These are phyloP conservation scores for Oligophagozyma castellii DNA, from an alignment of 1,139 yeast species.

Conservation along the genomic window DNA sequence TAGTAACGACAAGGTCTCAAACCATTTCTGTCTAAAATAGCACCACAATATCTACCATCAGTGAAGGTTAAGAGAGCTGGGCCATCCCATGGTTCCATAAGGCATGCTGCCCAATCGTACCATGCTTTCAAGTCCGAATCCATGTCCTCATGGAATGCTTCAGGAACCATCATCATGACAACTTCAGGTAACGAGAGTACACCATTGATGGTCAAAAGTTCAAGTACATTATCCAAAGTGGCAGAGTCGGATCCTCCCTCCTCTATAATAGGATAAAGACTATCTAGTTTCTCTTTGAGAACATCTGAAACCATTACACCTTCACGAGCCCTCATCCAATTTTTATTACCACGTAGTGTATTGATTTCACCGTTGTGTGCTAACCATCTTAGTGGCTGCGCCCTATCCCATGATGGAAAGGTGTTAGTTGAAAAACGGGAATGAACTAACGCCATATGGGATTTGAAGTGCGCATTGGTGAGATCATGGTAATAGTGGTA, in stretches of 20 bases:
- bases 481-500: constrained; percentile 89
- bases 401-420: constrained; percentile 99
- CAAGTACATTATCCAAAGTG: constrained; percentile 91
- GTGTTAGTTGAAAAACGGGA: constrained; percentile 97
- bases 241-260: constrained; percentile 99
- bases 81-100: constrained; percentile 99
- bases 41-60: constrained; percentile 97
- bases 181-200: constrained; percentile 91
- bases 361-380: constrained; percentile 99
- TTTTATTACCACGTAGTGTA: constrained; percentile 92
- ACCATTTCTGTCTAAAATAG: constrained; percentile 93
- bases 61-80: constrained; percentile 96
- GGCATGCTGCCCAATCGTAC: constrained; percentile 98
- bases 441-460: constrained; percentile 92
- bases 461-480: constrained; percentile 82
- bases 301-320: constrained; percentile 84
- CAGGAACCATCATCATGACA: constrained; percentile 93
- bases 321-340: constrained; percentile 98
- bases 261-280: constrained; percentile 86
- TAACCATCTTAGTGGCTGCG: constrained; percentile 94
- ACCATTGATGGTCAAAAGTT: constrained; percentile 82
- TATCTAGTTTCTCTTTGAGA: constrained; percentile 85
- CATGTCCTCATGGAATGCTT: constrained; percentile 96
- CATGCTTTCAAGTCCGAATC: constrained; percentile 88
- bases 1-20: constrained; percentile 97